Evolutionary conservation across 371 early-diverging fungal species (phyloP), one percentile per base, ranked within the genome.

Genomic region (Coemansia sp.): DNA sequence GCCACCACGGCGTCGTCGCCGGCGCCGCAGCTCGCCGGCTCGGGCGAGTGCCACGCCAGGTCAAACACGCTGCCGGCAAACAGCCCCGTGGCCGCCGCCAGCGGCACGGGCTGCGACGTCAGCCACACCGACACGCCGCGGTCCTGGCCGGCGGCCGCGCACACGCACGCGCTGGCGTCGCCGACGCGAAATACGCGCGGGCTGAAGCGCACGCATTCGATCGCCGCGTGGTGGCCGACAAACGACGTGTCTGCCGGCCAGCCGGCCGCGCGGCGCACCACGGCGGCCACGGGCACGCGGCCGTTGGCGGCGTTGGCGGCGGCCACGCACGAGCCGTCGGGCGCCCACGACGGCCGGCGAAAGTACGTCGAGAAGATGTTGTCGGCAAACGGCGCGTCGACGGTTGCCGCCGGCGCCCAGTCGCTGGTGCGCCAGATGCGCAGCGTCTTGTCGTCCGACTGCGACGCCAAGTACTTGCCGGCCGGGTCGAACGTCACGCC

Each of bases 401-500:
- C 85, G 10, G 83, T 84, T 12, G 81, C 80, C 68, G 94, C 91
- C 33, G 88, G 69, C 14, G 78, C 77, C 96, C 98, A 96, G 66
- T 95, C 94, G 4, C 85, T 82, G 11, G 89, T 87, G 55, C 92
- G 80, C 91, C 94, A 96, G 3, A 98, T 86, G 56, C 85, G 88
- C 20, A 93, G 85, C 12, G 89, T 86, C 68, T 91, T 92, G 78
- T 98, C 98, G 66, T 97, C 97, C 1, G 91, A 89, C 91, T 97
- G 94, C 8, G 94, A 85, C 2, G 98, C 96, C 42, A 99, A 77
- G 67, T 85, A 97, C 69, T 91, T 87, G 20, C 96, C 97, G 4
- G 90, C 90, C 9, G 99, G 99, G 80, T 98, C 98, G 87, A 95
- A 98, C 2, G 95, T 84, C 2, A 99, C 72, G 2, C 99, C 99